A percentile compares a stretch with the other conserved stretches of the same genome.
These are phyloP conservation scores for Fusarium metavorans DNA, from an alignment of 2,329 filamentous ascomycete genomes.

Conservation along the genomic window DNA sequence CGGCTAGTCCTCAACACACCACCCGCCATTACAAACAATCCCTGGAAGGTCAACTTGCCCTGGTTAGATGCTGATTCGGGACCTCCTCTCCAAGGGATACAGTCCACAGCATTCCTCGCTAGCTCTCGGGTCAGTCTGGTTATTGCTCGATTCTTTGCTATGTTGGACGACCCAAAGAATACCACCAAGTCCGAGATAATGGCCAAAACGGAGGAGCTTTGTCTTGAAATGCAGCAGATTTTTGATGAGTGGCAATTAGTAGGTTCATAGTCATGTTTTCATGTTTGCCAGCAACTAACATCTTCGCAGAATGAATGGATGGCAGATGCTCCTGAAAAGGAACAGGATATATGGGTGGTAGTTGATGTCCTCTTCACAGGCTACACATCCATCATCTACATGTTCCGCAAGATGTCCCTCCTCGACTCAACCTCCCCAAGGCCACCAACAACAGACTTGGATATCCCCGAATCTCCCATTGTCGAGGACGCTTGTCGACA, in stretches of 20 bases:
- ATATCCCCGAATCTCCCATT: conserved; percentile 46
- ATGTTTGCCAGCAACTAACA: neutral
- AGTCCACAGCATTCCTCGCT: conserved; percentile 43
- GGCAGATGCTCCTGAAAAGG: conserved; percentile 25
- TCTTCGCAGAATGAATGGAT: conserved; percentile 40
- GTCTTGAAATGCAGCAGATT: conserved; percentile 43
- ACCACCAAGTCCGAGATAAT: conserved; percentile 38
- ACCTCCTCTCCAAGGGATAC: conserved; percentile 35
- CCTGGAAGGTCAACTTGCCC: conserved; percentile 49
- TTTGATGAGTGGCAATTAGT: conserved; percentile 47
- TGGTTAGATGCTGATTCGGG: conserved; percentile 44
- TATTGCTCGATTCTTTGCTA: conserved; percentile 46
- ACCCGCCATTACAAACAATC: conserved; percentile 42
- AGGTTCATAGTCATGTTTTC: neutral
- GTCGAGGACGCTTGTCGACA: conserved; percentile 43
- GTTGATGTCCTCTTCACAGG: conserved; percentile 46
- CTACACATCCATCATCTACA: conserved; percentile 49
- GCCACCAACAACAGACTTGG: conserved; percentile 42
- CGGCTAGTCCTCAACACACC: conserved; percentile 48
- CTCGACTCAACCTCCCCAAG: conserved; percentile 44
- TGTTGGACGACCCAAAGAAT: conserved; percentile 41
- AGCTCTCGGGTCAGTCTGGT: conserved; percentile 46
- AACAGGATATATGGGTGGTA: conserved; percentile 44
- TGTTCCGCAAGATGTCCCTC: conserved; percentile 48
- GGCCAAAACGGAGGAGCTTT: conserved; percentile 44